Evolutionary conservation across 768 basidiomycete genomes (phyloP).

Genomic region (Boletus rubropictus): DNA sequence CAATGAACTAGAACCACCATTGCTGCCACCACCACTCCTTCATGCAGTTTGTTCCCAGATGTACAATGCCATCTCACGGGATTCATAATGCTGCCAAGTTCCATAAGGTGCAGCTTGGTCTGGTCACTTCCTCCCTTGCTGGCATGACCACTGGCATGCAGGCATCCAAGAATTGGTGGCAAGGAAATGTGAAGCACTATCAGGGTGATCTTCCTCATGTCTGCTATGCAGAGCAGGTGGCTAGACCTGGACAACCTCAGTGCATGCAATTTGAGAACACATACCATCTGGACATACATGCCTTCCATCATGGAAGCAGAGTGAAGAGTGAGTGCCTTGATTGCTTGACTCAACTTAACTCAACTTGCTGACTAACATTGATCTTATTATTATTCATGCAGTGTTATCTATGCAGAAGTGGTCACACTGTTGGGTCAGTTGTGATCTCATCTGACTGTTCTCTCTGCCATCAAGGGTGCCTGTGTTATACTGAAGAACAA

Average conservation of each 20-base stretch:
- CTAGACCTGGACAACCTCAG: background rate
- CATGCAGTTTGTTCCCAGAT: background rate
- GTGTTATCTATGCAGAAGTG: background rate
- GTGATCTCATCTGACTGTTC: background rate
- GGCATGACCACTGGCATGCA: background rate
- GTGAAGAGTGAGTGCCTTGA: background rate
- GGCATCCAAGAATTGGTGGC: background rate
- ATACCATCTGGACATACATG: background rate
- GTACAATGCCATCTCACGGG: background rate
- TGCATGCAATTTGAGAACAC: constrained; percentile 1
- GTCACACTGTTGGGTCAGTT: background rate
- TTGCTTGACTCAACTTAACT: no score
- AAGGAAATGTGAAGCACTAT: background rate
- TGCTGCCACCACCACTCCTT: background rate
- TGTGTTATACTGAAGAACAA: background rate
- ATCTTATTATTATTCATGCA: no score
- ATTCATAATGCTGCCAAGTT: background rate
- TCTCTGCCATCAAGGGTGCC: background rate
- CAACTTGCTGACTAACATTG: no score
- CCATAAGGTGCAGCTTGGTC: background rate
- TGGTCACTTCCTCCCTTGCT: background rate
- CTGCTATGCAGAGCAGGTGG: background rate
- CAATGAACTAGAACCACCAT: no score
- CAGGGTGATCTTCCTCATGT: background rate
- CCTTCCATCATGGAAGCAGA: accelerated